Conservation (phyloP, 2,329 filamentous ascomycete species). For the Epichloe sylvatica region DNA sequence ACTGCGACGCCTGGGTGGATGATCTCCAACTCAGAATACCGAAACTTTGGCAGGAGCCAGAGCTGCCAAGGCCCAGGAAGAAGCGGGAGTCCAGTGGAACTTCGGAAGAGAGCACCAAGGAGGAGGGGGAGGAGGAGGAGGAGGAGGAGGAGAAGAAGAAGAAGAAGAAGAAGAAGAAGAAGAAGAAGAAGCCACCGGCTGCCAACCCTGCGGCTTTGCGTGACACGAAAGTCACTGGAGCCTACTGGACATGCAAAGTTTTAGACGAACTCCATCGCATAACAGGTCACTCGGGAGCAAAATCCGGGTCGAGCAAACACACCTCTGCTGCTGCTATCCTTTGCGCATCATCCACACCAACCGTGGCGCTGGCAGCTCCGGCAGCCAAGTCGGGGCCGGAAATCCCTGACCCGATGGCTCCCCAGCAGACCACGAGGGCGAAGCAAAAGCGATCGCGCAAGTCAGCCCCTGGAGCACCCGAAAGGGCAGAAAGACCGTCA, state of each 20-base stretch:
- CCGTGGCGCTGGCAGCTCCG: background rate
- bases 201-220: constrained; percentile 29
- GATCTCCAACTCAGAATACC: constrained; percentile 47
- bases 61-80: constrained; percentile 28
- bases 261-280: constrained; percentile 24
- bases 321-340: constrained; percentile 6
- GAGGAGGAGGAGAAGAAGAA: constrained; percentile 24
- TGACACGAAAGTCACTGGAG: constrained; percentile 32
- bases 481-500: constrained; percentile 15
- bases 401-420: background rate
- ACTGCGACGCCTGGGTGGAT: constrained; percentile 59
- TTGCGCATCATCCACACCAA: constrained; percentile 9
- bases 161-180: constrained; percentile 22
- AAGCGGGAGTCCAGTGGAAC: constrained; percentile 18
- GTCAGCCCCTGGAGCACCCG: constrained; percentile 24
- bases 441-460: constrained; percentile 24
- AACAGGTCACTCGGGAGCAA: constrained; percentile 10
- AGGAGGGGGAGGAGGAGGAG: constrained; percentile 21
- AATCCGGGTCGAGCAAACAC: background rate
- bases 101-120: constrained; percentile 13
- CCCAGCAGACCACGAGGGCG: constrained; percentile 8
- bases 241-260: constrained; percentile 31
- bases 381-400: no score
- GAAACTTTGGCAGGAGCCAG: constrained; percentile 43
- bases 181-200: constrained; percentile 19